These are phyloP conservation scores for Populus hybrid DNA, from an alignment of 441 rosid species.

Conservation along the genomic window DNA sequence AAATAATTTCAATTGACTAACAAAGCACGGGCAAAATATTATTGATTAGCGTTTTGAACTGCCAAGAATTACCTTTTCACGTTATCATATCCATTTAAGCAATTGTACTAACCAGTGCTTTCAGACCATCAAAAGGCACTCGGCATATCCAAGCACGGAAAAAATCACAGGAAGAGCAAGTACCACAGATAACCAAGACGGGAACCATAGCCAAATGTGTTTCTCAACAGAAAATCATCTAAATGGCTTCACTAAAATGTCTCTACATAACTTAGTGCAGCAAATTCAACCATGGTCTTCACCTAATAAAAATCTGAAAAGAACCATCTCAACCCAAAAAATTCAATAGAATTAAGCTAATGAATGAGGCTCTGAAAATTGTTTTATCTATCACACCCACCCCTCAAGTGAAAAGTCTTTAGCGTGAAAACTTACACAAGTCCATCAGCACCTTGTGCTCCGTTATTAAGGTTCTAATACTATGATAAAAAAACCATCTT, in stretches of 20 bases:
- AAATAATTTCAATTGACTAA: background rate
- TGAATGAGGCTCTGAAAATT: too few species aligned
- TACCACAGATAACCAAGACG: background rate
- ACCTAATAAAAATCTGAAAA: background rate
- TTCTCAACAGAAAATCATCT: background rate
- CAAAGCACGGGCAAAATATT: background rate
- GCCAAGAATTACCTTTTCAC: background rate
- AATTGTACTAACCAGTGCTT: background rate
- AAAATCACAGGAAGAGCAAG: background rate
- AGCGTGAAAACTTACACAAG: too few species aligned
- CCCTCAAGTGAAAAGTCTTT: too few species aligned
- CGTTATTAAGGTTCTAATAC: too few species aligned
- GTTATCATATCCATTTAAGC: background rate
- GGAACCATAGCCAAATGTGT: background rate
- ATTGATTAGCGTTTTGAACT: background rate
- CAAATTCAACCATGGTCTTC: background rate
- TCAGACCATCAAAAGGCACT: background rate
- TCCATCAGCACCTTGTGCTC: too few species aligned
- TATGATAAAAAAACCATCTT: too few species aligned
- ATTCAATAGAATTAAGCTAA: too few species aligned
- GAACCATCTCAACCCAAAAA: background rate
- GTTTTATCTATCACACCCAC: too few species aligned
- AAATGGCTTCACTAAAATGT: background rate
- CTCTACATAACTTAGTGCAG: background rate
- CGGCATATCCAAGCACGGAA: background rate